These are phyloP conservation scores for Camelina neglecta DNA, from an alignment of 345 rosid species.

Conservation along the genomic window DNA sequence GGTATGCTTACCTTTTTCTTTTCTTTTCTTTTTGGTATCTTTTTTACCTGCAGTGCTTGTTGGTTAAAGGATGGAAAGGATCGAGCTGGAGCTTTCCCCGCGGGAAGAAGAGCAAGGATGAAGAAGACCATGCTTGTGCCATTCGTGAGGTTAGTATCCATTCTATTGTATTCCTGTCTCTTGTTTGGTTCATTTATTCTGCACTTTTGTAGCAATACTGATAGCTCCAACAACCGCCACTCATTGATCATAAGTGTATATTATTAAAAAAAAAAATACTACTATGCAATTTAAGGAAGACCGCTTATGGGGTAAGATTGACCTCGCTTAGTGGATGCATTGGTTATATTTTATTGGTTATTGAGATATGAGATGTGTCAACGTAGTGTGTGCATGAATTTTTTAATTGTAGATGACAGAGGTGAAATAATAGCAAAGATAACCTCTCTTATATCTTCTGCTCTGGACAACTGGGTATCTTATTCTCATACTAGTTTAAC, in stretches of 20 bases:
- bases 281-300: neutral
- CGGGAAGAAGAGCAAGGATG: conserved; percentile 98
- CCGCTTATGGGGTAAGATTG: neutral
- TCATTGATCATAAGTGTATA: neutral
- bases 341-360: conserved; percentile 21
- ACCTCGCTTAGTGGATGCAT: conserved; percentile 9
- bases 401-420: conserved; percentile 26
- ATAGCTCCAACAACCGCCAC: conserved; percentile 12
- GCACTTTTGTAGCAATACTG: conserved; percentile 9
- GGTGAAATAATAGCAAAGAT: neutral
- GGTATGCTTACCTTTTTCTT: conserved; percentile 2
- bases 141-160: conserved; percentile 73
- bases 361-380: conserved; percentile 18
- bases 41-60: conserved; percentile 62
- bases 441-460: neutral
- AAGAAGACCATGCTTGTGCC: conserved; percentile 98
- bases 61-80: conserved; percentile 99
- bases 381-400: neutral
- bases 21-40: neutral
- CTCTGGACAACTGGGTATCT: neutral
- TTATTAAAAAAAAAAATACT: no score
- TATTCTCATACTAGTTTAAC: conserved; percentile 12
- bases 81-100: conserved; percentile 99
- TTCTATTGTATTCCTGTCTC: conserved; percentile 6
- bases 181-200: conserved; percentile 15